Conservation (phyloP, 225 moss, liverwort and hornwort genomes). For the Neckera pumila region DNA sequence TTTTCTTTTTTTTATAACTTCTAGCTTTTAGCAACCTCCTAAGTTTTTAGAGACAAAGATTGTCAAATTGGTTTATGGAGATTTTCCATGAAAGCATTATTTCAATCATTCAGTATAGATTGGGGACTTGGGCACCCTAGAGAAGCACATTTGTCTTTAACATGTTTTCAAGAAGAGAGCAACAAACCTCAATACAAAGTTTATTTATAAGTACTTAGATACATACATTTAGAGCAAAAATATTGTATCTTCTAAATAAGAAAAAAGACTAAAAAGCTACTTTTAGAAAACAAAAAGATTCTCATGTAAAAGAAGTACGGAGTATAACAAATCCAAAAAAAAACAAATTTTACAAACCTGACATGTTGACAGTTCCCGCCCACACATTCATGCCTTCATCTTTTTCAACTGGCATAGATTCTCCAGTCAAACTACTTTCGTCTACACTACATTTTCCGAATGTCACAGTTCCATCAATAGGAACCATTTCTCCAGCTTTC, state of each 20-base stretch:
- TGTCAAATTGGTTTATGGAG: background rate
- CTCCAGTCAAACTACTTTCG: conserved; percentile 47
- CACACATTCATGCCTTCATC: conserved; percentile 28
- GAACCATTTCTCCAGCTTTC: conserved; percentile 43
- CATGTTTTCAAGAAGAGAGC: background rate
- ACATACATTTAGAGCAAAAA: background rate
- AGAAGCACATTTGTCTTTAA: background rate
- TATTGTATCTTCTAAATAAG: background rate
- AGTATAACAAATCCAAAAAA: background rate
- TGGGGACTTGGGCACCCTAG: background rate
- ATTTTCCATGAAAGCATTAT: background rate
- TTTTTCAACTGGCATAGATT: conserved; percentile 39
- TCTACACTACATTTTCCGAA: conserved; percentile 31
- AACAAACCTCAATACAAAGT: background rate
- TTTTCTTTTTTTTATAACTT: background rate
- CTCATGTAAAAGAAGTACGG: background rate
- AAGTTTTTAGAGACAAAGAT: background rate
- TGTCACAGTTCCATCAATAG: conserved; percentile 30
- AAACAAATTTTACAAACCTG: conserved; percentile 9
- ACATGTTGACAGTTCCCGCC: conserved; percentile 44
- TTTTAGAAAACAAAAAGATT: background rate
- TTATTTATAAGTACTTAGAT: background rate
- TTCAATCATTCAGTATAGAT: background rate
- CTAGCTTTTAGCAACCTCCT: background rate
- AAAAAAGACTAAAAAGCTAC: background rate